Conservation (phyloP, 345 rosid genomes). For the Salix arbutifolia region DNA sequence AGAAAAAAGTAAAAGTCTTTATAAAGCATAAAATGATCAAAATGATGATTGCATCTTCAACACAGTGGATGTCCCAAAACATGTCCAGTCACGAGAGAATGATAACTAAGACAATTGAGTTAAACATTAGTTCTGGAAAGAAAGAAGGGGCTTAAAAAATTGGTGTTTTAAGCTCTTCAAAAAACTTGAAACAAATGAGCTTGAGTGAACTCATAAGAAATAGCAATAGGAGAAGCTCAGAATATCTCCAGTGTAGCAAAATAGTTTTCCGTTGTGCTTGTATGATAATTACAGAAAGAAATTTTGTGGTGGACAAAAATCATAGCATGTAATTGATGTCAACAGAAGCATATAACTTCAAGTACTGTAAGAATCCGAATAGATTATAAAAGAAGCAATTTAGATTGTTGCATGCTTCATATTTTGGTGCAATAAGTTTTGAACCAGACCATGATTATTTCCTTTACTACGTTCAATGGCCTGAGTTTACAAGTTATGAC, state of each 20-base stretch:
- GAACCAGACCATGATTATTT: neutral
- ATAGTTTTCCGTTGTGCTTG: neutral
- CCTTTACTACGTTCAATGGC: neutral
- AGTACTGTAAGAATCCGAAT: neutral
- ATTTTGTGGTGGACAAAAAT: neutral
- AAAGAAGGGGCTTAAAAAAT: neutral
- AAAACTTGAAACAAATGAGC: neutral
- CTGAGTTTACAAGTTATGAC: neutral
- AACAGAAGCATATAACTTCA: neutral
- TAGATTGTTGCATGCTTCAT: neutral
- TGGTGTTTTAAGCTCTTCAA: neutral
- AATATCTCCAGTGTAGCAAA: no score
- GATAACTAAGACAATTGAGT: neutral
- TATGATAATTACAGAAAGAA: neutral
- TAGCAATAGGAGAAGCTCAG: neutral
- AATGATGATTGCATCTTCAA: neutral
- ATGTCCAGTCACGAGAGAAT: neutral
- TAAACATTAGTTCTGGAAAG: neutral
- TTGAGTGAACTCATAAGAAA: neutral
- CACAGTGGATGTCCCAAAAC: neutral
- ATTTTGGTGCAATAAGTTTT: neutral
- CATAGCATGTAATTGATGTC: neutral
- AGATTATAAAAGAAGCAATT: neutral
- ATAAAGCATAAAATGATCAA: neutral
- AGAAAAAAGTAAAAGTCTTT: neutral